These are phyloP conservation scores for Typha latifolia DNA, from an alignment of 176 grass and related monocot genomes.

Conservation along the genomic window DNA sequence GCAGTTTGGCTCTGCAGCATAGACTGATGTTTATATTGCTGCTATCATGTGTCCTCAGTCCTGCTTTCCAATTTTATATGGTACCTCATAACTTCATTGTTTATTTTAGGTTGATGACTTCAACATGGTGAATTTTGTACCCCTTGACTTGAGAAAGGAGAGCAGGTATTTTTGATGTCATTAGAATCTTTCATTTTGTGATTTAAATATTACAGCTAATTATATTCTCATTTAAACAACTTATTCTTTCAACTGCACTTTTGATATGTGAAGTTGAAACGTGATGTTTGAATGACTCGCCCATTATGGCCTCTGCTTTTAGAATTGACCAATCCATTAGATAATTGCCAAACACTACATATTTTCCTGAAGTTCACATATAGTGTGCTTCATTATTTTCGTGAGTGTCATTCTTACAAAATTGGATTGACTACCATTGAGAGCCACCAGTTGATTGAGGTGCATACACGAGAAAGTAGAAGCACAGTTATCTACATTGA, in stretches of 20 bases:
- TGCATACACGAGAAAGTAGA: no score
- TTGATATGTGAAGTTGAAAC: no score
- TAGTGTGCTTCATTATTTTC: no score
- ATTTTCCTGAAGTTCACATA: no score
- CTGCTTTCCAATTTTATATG: not conserved
- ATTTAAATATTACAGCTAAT: not conserved
- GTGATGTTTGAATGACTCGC: not conserved
- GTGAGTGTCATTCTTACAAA: no score
- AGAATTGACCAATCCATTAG: no score
- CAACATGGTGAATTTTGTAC: slow-evolving; percentile 86
- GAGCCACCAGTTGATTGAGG: no score
- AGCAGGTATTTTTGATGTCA: slow-evolving; percentile 48
- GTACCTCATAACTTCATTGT: slow-evolving; percentile 3
- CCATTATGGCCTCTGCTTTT: no score
- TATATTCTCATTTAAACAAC: not conserved
- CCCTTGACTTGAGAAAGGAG: slow-evolving; percentile 71
- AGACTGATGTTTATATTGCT: not conserved
- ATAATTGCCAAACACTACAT: no score
- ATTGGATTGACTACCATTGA: no score
- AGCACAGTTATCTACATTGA: no score
- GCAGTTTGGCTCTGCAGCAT: not conserved
- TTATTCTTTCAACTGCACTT: not conserved
- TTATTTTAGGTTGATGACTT: slow-evolving; percentile 67
- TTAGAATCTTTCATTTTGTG: slow-evolving; percentile 6
- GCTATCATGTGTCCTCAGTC: not conserved